These are phyloP conservation scores for Kingdonia uniflora DNA, from an alignment of 164 flowering plant genomes.

Conservation along the genomic window DNA sequence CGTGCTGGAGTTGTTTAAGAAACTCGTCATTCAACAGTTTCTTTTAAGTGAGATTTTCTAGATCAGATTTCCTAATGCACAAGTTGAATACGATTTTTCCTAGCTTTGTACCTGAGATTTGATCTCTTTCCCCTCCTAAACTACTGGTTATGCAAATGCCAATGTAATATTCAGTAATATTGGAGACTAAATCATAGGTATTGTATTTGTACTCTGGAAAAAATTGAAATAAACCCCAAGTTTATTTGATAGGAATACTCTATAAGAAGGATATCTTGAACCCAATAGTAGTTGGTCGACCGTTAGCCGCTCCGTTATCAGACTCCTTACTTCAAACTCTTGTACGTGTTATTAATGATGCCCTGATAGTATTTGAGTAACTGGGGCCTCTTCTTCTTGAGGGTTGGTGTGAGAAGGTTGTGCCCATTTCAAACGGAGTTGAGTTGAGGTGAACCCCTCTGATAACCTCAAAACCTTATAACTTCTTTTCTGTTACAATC, in stretches of 20 bases:
- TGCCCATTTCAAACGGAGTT: constrained; percentile 81
- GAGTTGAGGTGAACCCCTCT: constrained; percentile 89
- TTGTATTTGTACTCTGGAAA: too few species aligned
- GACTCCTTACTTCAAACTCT: too few species aligned
- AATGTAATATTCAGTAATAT: too few species aligned
- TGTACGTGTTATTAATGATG: too few species aligned
- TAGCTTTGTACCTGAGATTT: constrained; percentile 83
- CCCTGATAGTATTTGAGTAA: constrained; percentile 85
- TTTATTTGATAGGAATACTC: too few species aligned
- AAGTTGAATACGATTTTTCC: constrained; percentile 80
- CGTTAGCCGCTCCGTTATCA: too few species aligned
- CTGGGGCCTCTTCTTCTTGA: constrained; percentile 95
- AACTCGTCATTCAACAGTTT: constrained; percentile 91
- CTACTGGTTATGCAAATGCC: constrained; percentile 25
- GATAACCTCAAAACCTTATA: constrained; percentile 88
- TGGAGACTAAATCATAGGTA: too few species aligned
- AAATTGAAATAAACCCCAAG: too few species aligned
- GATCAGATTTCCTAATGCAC: constrained; percentile 89
- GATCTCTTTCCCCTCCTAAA: constrained; percentile 81
- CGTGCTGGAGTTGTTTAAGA: constrained; percentile 94
- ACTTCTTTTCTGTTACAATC: constrained; percentile 78
- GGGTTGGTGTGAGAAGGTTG: constrained; percentile 91
- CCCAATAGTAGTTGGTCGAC: too few species aligned
- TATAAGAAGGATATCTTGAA: too few species aligned
- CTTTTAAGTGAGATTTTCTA: constrained; percentile 86